A percentile compares a stretch with the other conserved stretches of the same genome.
These are phyloP conservation scores for Entomophthora muscae DNA, from an alignment of 371 early-diverging fungal genomes.

Conservation along the genomic window DNA sequence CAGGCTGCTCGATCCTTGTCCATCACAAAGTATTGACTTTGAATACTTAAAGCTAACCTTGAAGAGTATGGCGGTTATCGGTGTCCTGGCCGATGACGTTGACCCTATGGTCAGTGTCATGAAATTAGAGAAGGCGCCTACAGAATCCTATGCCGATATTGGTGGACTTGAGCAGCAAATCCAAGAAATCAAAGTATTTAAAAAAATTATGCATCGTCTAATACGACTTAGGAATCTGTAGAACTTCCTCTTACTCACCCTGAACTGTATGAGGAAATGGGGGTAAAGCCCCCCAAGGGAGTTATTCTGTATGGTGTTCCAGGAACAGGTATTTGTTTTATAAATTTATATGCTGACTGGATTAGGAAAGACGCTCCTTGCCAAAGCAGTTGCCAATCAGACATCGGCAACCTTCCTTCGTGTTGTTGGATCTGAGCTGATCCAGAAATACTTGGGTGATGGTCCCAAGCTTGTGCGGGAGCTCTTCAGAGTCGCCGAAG, in stretches of 20 bases:
- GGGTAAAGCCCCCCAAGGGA: slow-evolving; percentile 99
- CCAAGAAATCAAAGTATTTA: slow-evolving; percentile 94
- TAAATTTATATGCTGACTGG: not conserved
- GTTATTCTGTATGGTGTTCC: slow-evolving; percentile 99
- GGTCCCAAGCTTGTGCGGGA: slow-evolving; percentile 99
- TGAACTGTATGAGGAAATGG: slow-evolving; percentile 99
- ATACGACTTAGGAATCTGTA: slow-evolving; percentile 82
- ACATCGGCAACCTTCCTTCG: slow-evolving; percentile 99
- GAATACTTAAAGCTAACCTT: not conserved
- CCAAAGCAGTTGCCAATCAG: slow-evolving; percentile 99
- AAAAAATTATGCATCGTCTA: no score
- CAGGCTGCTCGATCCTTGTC: slow-evolving; percentile 94
- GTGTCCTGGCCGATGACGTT: slow-evolving; percentile 91
- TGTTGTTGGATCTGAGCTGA: slow-evolving; percentile 99
- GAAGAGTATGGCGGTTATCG: slow-evolving; percentile 84
- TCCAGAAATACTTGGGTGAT: slow-evolving; percentile 99
- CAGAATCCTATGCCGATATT: slow-evolving; percentile 98
- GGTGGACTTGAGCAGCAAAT: slow-evolving; percentile 99
- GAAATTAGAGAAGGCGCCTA: slow-evolving; percentile 99
- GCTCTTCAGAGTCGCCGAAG: slow-evolving; percentile 97
- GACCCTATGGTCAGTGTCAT: slow-evolving; percentile 99
- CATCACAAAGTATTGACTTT: slow-evolving; percentile 83
- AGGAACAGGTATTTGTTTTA: slow-evolving; percentile 61
- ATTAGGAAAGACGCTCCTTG: slow-evolving; percentile 88
- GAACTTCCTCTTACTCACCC: slow-evolving; percentile 99